phyloP scores from a whole-genome alignment of 495 filamentous ascomycete species.

The Hypoxylon fuscum region DNA sequence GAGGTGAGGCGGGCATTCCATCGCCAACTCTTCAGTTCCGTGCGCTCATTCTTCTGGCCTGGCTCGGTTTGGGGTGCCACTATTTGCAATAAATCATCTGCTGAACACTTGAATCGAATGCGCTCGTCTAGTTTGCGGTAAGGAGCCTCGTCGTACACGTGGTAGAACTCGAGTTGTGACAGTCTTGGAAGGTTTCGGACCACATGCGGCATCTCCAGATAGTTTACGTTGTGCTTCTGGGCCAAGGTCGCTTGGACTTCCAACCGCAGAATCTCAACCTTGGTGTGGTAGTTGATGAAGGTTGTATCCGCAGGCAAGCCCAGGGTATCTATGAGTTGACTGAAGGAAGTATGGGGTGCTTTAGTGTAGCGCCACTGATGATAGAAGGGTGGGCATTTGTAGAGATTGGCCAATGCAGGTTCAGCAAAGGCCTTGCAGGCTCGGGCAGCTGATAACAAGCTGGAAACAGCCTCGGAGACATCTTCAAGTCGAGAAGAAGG shows the following conservation, averaged over 20 bases:
- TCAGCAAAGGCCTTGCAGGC: conserved; percentile 74
- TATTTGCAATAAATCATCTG: conserved; percentile 62
- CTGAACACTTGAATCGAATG: conserved; percentile 71
- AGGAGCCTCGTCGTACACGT: conserved; percentile 63
- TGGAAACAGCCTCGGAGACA: conserved; percentile 52
- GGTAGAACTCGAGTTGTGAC: conserved; percentile 63
- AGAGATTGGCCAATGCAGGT: conserved; percentile 78
- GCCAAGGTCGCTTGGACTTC: conserved; percentile 59
- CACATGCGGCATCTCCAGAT: conserved; percentile 53
- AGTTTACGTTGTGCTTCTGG: conserved; percentile 45
- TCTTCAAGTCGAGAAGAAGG: conserved; percentile 51
- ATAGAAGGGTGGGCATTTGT: conserved; percentile 69
- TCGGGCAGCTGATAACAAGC: conserved; percentile 68
- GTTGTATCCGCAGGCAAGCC: conserved; percentile 31
- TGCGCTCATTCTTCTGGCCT: conserved; percentile 21
- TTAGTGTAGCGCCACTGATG: conserved; percentile 52
- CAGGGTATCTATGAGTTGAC: conserved; percentile 54
- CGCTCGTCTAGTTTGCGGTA: conserved; percentile 57
- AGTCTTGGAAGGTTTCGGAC: conserved; percentile 58
- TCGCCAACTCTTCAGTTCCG: conserved; percentile 72
- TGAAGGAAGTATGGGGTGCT: conserved; percentile 48
- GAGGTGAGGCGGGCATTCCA: conserved; percentile 78
- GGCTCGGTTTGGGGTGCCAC: conserved; percentile 49
- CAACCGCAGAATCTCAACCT: conserved; percentile 74
- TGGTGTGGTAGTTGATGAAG: conserved; percentile 65